These are phyloP conservation scores for Penicillium sp. DNA, from an alignment of 2,329 filamentous ascomycete species.

Conservation along the genomic window DNA sequence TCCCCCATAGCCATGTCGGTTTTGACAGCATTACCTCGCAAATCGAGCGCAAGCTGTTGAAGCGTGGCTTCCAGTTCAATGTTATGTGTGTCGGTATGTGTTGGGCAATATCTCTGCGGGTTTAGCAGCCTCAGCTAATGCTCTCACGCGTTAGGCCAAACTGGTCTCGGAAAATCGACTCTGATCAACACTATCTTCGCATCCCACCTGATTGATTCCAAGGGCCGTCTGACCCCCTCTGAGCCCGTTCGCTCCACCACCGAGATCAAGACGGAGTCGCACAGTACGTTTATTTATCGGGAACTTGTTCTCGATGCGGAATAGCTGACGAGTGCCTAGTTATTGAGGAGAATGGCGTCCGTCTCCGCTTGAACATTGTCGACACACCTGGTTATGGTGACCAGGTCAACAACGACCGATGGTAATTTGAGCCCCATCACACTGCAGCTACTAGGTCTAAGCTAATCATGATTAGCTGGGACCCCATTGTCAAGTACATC, in stretches of 20 bases:
- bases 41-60: conserved; percentile 99
- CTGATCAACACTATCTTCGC: conserved; percentile 99
- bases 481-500: conserved; percentile 99
- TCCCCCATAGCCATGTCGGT: conserved; percentile 97
- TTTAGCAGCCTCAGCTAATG: not conserved
- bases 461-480: conserved; percentile 62
- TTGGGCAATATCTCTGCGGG: not conserved
- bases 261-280: conserved; percentile 95
- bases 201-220: conserved; percentile 97
- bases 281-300: conserved; percentile 54
- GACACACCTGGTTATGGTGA: conserved; percentile 98
- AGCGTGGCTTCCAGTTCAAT: conserved; percentile 99
- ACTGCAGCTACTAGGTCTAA: not conserved
- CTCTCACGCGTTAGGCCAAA: conserved; percentile 68
- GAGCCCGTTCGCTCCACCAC: conserved; percentile 94
- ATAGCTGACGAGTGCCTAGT: conserved; percentile 46
- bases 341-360: conserved; percentile 98
- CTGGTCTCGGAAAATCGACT: conserved; percentile 96
- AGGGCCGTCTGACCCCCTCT: conserved; percentile 87
- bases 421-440: conserved; percentile 43
- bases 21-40: conserved; percentile 99
- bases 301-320: not conserved
- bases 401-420: conserved; percentile 99
- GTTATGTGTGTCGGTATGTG: conserved; percentile 96
- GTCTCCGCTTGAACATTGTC: conserved; percentile 95